These are phyloP conservation scores for Chytriomyces hyalinus DNA, from an alignment of 192 early-diverging fungal species.

Conservation along the genomic window DNA sequence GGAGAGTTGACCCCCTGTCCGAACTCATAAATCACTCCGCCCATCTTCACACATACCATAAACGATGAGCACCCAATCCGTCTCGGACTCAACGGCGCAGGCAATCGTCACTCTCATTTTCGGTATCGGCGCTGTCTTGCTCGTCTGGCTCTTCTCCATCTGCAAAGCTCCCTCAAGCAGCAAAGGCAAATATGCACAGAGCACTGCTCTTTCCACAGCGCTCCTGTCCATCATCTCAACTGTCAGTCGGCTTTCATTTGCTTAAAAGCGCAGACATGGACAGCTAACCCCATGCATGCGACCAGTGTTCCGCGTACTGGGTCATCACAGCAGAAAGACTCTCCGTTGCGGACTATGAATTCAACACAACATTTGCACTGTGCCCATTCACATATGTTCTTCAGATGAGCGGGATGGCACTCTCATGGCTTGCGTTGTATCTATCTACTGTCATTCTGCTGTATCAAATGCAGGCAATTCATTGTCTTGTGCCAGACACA, in stretches of 20 bases:
- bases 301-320: conserved; percentile 4
- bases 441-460: neutral
- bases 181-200: neutral
- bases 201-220: neutral
- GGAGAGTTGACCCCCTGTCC: too few relatives aligned
- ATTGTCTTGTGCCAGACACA: too few relatives aligned
- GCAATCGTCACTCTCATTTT: neutral
- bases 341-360: neutral
- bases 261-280: too few relatives aligned
- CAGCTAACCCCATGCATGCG: neutral
- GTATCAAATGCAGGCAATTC: too few relatives aligned
- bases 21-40: too few relatives aligned
- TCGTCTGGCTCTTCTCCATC: neutral
- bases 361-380: neutral
- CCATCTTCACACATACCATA: too few relatives aligned
- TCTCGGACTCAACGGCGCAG: too few relatives aligned
- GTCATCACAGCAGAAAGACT: neutral
- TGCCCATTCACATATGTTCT: neutral
- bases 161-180: neutral
- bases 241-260: too few relatives aligned
- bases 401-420: neutral
- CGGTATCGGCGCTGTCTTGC: neutral
- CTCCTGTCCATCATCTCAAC: neutral
- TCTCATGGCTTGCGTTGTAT: neutral
- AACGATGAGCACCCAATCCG: too few relatives aligned